Conservation (phyloP, 176 grass and related monocot genomes). For the Hsuehochloa calcarea region DNA sequence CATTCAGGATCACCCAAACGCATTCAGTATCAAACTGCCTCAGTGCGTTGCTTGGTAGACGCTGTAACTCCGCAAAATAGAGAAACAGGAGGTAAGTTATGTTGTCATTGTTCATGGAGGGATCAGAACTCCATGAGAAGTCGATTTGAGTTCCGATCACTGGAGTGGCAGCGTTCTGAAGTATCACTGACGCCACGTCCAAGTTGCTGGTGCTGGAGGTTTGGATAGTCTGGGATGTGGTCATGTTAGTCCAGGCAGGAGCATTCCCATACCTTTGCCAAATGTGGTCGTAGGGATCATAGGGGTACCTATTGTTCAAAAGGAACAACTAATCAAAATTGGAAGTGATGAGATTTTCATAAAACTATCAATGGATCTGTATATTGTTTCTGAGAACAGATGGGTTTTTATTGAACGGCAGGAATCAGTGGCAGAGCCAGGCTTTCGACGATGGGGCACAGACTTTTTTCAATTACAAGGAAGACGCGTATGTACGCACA, state of each 20-base stretch:
- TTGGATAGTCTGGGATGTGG: background rate
- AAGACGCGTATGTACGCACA: too few relatives aligned
- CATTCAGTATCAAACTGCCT: constrained; percentile 29
- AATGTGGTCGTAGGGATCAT: constrained; percentile 28
- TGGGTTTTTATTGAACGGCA: background rate
- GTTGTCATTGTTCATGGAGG: background rate
- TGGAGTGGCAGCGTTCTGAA: constrained; percentile 22
- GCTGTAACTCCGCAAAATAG: constrained; percentile 26
- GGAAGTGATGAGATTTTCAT: background rate
- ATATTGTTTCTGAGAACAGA: background rate
- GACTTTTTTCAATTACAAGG: too few relatives aligned
- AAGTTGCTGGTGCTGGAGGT: background rate
- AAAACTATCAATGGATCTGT: too few relatives aligned
- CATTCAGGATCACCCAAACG: constrained; percentile 20
- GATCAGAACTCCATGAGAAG: constrained; percentile 9
- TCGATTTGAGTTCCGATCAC: background rate
- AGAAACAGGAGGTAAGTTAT: constrained; percentile 20
- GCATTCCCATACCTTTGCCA: background rate
- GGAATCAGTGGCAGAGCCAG: too few relatives aligned
- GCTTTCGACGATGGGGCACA: too few relatives aligned
- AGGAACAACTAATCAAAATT: background rate
- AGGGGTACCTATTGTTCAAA: constrained; percentile 10
- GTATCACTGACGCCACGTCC: constrained; percentile 4
- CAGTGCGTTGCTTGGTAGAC: background rate
- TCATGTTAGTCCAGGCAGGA: background rate